A percentile compares a stretch with the other conserved stretches of the same genome.
These are phyloP conservation scores for Cladosporium sp. DNA, from an alignment of 2,329 filamentous ascomycete species.

Conservation along the genomic window DNA sequence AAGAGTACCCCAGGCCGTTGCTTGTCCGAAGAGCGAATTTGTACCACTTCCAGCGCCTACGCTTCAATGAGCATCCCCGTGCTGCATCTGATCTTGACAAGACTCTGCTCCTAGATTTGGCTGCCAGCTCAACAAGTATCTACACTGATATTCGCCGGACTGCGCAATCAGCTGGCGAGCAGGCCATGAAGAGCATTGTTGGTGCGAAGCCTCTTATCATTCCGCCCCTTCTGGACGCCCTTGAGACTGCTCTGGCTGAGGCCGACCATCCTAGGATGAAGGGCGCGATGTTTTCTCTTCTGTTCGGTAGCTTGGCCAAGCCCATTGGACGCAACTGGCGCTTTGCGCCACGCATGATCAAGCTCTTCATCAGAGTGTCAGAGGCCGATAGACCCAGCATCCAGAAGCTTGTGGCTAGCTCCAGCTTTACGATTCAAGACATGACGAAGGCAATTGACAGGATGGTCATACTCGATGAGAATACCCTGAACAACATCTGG, in stretches of 20 bases:
- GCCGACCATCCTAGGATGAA: conserved; percentile 91
- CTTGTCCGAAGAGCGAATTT: conserved; percentile 88
- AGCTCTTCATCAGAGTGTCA: conserved; percentile 82
- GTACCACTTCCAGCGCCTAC: conserved; percentile 89
- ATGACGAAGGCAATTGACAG: conserved; percentile 86
- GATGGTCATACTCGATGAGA: conserved; percentile 75
- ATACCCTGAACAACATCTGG: conserved; percentile 66
- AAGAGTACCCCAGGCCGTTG: conserved; percentile 88
- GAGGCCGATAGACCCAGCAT: conserved; percentile 92
- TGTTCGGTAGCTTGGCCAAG: conserved; percentile 84
- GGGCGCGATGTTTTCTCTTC: conserved; percentile 82
- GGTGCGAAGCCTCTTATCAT: conserved; percentile 86
- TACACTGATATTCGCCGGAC: conserved; percentile 96
- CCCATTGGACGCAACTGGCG: conserved; percentile 91
- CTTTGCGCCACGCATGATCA: conserved; percentile 85
- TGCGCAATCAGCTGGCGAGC: conserved; percentile 87
- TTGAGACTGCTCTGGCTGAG: conserved; percentile 72
- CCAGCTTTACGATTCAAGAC: conserved; percentile 81
- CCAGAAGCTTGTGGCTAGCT: conserved; percentile 77
- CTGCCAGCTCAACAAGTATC: conserved; percentile 80
- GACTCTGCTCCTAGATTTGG: conserved; percentile 75
- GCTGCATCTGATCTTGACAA: conserved; percentile 90
- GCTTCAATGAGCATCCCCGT: conserved; percentile 85
- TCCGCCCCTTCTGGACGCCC: conserved; percentile 73
- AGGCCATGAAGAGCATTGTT: conserved; percentile 84